phyloP scores from a whole-genome alignment of 2,329 filamentous ascomycete genomes.

The Phyllosticta citrichinensis region DNA sequence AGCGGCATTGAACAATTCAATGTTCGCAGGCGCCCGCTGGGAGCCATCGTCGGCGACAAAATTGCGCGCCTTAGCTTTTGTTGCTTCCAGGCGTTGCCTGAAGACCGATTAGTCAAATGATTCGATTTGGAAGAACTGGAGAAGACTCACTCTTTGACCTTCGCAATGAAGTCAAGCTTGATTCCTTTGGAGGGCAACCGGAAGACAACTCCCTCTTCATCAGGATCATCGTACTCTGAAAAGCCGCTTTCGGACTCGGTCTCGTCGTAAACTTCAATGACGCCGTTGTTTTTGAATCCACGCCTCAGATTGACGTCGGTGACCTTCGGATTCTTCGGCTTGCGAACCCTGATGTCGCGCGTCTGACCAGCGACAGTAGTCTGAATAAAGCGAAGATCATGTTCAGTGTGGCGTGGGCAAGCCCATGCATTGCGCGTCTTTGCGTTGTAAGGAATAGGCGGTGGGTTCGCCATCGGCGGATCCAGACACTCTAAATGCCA shows the following conservation, averaged over 20 bases:
- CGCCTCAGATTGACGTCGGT: conserved; percentile 44
- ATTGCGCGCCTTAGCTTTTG: conserved; percentile 10
- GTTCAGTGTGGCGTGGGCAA: conserved; percentile 78
- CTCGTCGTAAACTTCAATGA: conserved; percentile 37
- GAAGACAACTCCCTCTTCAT: conserved; percentile 30
- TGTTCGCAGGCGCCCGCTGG: background rate
- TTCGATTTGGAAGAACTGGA: background rate
- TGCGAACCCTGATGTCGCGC: conserved; percentile 29
- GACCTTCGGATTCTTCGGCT: conserved; percentile 39
- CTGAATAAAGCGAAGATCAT: conserved; percentile 53
- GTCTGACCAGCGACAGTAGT: conserved; percentile 1
- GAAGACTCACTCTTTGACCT: conserved; percentile 37
- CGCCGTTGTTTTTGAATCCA: conserved; percentile 47
- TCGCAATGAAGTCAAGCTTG: conserved; percentile 52
- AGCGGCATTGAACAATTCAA: conserved; percentile 2
- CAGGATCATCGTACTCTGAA: conserved; percentile 32
- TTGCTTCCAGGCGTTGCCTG: background rate
- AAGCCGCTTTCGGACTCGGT: conserved; percentile 33
- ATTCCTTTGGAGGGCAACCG: conserved; percentile 37
- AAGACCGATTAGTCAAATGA: background rate
- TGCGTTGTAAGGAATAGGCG: conserved; percentile 42
- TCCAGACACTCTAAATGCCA: conserved; percentile 94
- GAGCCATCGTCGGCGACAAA: conserved; percentile 15
- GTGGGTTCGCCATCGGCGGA: conserved; percentile 70
- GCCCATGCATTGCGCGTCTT: conserved; percentile 64